These are phyloP conservation scores for Acacia melanoxylon DNA, from an alignment of 306 rosid genomes.

Conservation along the genomic window DNA sequence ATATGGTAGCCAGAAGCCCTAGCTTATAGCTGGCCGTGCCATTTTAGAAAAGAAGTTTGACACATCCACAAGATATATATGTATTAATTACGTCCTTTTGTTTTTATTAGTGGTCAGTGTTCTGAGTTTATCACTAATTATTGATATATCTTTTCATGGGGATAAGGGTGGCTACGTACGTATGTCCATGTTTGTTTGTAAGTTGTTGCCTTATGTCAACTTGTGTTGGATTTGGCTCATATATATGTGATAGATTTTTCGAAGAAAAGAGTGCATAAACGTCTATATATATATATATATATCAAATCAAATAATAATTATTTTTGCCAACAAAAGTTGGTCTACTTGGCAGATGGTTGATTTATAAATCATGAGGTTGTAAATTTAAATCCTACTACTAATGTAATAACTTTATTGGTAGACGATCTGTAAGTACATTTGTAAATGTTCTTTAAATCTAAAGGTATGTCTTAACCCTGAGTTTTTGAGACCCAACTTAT, in stretches of 20 bases:
- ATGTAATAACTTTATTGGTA: too few relatives aligned
- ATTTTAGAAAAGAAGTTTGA: background rate
- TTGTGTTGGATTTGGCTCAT: conserved; percentile 9
- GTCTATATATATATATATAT: too few relatives aligned
- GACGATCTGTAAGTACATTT: too few relatives aligned
- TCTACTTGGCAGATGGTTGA: too few relatives aligned
- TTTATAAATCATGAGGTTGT: too few relatives aligned
- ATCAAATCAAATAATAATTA: too few relatives aligned
- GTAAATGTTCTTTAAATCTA: too few relatives aligned
- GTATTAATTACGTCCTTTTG: background rate
- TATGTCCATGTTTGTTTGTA: background rate
- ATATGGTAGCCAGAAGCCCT: background rate
- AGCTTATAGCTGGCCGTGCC: background rate
- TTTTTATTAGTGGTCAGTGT: background rate
- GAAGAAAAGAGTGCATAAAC: background rate
- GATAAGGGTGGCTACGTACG: background rate
- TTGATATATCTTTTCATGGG: background rate
- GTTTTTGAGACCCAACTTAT: too few relatives aligned
- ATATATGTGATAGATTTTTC: background rate
- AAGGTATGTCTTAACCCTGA: too few relatives aligned
- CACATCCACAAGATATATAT: background rate
- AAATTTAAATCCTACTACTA: too few relatives aligned
- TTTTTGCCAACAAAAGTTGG: too few relatives aligned
- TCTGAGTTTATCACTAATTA: background rate
- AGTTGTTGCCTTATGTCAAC: background rate